Percentiles rank a stretch among this genome's conserved stretches.
These are phyloP conservation scores for Beauveria asiatica DNA, from an alignment of 2,329 filamentous ascomycete species.

Conservation along the genomic window DNA sequence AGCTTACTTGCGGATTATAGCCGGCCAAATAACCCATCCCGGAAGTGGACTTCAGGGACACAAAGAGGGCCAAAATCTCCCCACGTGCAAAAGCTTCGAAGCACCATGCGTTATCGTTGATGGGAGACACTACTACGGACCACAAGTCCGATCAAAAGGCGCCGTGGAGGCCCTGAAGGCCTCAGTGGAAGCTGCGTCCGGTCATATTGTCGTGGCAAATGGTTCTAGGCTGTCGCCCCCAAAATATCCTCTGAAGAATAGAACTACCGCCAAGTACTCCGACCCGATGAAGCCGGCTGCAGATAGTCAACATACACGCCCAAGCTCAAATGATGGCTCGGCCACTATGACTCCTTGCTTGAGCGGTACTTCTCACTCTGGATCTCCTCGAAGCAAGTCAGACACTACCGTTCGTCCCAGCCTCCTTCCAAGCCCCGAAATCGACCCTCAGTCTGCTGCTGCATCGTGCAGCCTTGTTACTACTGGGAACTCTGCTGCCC, in stretches of 20 bases:
- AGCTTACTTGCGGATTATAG: constrained; percentile 18
- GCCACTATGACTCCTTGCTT: not conserved
- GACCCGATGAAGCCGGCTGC: not conserved
- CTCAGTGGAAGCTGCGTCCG: constrained; percentile 20
- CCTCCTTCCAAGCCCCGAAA: not conserved
- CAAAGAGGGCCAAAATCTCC: not conserved
- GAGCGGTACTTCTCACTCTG: not conserved
- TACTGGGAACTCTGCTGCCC: not conserved
- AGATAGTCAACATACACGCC: not conserved
- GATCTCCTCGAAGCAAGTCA: not conserved
- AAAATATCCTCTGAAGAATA: not conserved
- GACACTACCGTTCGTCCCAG: not conserved
- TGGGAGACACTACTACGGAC: constrained; percentile 5
- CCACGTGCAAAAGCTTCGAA: not conserved
- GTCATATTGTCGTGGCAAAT: constrained; percentile 14
- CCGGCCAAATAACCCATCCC: constrained; percentile 20
- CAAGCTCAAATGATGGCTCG: not conserved
- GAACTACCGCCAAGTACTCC: not conserved
- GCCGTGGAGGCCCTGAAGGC: constrained; percentile 18
- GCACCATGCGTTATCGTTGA: constrained; percentile 11
- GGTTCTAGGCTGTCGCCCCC: constrained; percentile 12
- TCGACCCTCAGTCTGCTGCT: not conserved
- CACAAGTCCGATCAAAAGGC: constrained; percentile 3
- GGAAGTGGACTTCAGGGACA: constrained; percentile 21
- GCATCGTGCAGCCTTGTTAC: not conserved